Evolutionary conservation across 2,329 filamentous ascomycete species (phyloP).

Genomic region (Calonectria naviculata): DNA sequence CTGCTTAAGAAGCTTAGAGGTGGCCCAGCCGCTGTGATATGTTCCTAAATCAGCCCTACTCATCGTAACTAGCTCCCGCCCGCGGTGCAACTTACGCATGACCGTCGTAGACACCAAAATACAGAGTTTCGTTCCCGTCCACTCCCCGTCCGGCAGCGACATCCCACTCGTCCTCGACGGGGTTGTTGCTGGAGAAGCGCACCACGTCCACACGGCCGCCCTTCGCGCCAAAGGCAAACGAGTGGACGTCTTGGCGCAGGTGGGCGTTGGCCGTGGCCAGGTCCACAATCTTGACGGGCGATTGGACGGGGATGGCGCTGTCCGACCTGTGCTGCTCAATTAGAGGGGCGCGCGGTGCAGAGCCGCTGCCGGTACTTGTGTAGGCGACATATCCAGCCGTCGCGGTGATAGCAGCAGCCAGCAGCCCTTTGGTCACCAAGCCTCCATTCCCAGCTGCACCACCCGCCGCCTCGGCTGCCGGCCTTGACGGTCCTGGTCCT

Average conservation of each 20-base stretch:
- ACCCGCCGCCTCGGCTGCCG: slow-evolving; percentile 1
- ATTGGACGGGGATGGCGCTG: slow-evolving; percentile 34
- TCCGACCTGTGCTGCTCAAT: slow-evolving; percentile 30
- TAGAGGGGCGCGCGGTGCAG: slow-evolving; percentile 6
- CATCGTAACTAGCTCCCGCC: too few species aligned
- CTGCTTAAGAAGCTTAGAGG: slow-evolving; percentile 51
- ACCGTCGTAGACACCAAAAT: slow-evolving; percentile 59
- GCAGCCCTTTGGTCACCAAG: neutral
- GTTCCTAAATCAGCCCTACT: slow-evolving; percentile 9
- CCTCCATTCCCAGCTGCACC: neutral
- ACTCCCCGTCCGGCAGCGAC: slow-evolving; percentile 45
- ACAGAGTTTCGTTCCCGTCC: slow-evolving; percentile 41
- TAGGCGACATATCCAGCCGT: slow-evolving; percentile 11
- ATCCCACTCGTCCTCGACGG: slow-evolving; percentile 50
- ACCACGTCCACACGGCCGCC: slow-evolving; percentile 47
- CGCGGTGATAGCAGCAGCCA: slow-evolving; percentile 1
- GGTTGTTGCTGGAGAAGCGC: slow-evolving; percentile 48
- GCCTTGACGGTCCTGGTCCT: slow-evolving; percentile 5
- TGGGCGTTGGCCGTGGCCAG: slow-evolving; percentile 44
- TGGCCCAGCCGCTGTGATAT: slow-evolving; percentile 52
- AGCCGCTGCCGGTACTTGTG: neutral
- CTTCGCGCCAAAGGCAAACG: slow-evolving; percentile 43
- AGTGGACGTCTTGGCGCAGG: slow-evolving; percentile 44
- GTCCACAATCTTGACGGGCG: slow-evolving; percentile 40
- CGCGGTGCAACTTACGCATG: slow-evolving; percentile 53